Evolutionary conservation across 192 early-diverging fungal genomes (phyloP), one percentile per base, ranked within the genome.

Genomic region (Umbelopsis vinacea): DNA sequence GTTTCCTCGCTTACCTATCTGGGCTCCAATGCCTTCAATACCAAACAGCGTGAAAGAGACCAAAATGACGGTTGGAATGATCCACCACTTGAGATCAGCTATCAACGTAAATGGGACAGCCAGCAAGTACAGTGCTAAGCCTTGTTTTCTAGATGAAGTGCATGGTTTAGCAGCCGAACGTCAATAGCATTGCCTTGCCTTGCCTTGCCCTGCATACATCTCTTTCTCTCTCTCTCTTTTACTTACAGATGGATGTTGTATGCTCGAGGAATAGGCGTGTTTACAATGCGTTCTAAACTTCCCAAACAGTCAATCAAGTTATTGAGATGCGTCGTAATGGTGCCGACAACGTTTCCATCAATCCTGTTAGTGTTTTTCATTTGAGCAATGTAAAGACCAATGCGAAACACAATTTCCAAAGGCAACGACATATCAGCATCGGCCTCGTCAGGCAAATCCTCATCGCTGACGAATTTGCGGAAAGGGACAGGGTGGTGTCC

Each of bases 61-160:
- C 33, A 80, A 37, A 1, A 76, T 37, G 2, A 74, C 66, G n/a
- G 74, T 74, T 38, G 74, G 74, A 24, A 80, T 55, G 10, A 80
- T 85, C 68, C 81, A 82, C 91, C 91, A 95, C 22, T 68, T 50
- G n/a, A 85, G 70, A 17, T 79, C 74, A 21, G 66, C 55, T 23
- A 92, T 85, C 11, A 91, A 75, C 47, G 93, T 93, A 78, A 95
- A 93, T 4, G 94, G 94, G 35, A 95, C 67, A 19, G 82, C 77
- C 24, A 81, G 74, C 53, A 83, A 76, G 74, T 94, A 94, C 66
- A 95, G 77, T 2, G 86, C 79, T 26, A 95, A 76, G 24, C 88
- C 88, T 79, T 95, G 93, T 77, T 93, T 91, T 38, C 76, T 77
- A 52, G 24, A 54, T 12, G n/a, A n/a, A 35, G 45, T 22, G 2